A percentile compares a stretch with the other conserved stretches of the same genome.
Conservation (phyloP, 176 grass and related monocot species). For the Eleusine indica region DNA sequence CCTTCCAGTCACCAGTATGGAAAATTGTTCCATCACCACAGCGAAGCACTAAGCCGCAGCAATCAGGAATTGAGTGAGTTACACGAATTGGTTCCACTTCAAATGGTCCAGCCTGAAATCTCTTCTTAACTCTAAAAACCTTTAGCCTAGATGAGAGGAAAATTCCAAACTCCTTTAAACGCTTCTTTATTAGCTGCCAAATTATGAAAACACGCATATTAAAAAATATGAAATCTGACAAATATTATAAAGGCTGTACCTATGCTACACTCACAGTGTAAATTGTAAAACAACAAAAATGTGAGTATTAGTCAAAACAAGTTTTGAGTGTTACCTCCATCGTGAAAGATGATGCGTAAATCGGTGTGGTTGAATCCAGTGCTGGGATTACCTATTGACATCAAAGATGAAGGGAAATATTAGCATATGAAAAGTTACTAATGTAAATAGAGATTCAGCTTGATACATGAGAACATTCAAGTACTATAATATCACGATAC, state of each 20-base stretch:
- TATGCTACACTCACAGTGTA: conserved; percentile 11
- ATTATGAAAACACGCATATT: conserved; percentile 41
- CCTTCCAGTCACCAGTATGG: conserved; percentile 99
- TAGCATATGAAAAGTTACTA: conserved; percentile 17
- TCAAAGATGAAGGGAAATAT: conserved; percentile 35
- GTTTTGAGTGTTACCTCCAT: conserved; percentile 66
- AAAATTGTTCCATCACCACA: conserved; percentile 96
- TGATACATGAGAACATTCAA: conserved; percentile 25
- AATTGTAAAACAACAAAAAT: conserved; percentile 19
- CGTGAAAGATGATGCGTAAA: conserved; percentile 95
- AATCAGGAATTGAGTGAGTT: conserved; percentile 99
- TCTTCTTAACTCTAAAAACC: conserved; percentile 80
- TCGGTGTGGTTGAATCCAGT: conserved; percentile 86
- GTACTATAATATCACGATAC: conserved; percentile 15
- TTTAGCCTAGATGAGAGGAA: conserved; percentile 86
- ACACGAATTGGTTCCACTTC: conserved; percentile 97
- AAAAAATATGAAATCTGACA: conserved; percentile 32
- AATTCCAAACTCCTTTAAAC: conserved; percentile 98
- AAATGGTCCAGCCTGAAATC: conserved; percentile 94
- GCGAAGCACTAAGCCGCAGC: conserved; percentile 91
- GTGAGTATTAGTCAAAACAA: conserved; percentile 18
- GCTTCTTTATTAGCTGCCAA: conserved; percentile 91
- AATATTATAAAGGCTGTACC: neutral
- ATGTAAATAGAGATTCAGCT: neutral
- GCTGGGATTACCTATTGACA: conserved; percentile 90